Evolutionary conservation across 352 stramenopile species (phyloP).

Genomic region (Globisporangium yorkense): DNA sequence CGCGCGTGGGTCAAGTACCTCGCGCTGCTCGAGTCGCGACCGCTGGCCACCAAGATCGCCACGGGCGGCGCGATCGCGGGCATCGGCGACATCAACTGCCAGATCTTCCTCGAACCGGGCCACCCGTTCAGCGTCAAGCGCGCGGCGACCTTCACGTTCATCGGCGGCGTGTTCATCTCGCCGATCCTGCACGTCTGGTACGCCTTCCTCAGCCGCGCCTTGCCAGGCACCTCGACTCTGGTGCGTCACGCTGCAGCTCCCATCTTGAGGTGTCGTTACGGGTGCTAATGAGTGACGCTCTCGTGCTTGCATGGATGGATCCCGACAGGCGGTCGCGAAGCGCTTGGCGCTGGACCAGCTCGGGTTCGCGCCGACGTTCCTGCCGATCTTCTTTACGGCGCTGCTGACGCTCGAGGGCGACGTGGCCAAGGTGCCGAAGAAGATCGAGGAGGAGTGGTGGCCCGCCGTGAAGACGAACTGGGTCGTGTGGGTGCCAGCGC

Average conservation of each 20-base stretch:
- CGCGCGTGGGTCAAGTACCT: constrained; percentile 50
- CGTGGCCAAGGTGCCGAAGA: constrained; percentile 42
- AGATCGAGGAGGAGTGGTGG: constrained; percentile 77
- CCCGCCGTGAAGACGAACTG: constrained; percentile 71
- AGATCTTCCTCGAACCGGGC: constrained; percentile 44
- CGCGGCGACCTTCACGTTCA: constrained; percentile 53
- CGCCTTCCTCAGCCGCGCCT: constrained; percentile 32
- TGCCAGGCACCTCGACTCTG: constrained; percentile 28
- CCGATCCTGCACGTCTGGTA: constrained; percentile 83
- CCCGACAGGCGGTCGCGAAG: constrained; percentile 35
- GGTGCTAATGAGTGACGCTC: background rate
- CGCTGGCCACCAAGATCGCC: constrained; percentile 60
- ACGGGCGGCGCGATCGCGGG: constrained; percentile 56
- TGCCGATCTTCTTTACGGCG: constrained; percentile 67
- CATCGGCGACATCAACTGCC: constrained; percentile 62
- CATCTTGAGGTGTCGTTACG: background rate
- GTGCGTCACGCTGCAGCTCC: constrained; percentile 6
- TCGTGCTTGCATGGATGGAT: background rate
- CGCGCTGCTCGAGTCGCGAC: constrained; percentile 43
- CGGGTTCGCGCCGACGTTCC: constrained; percentile 64
- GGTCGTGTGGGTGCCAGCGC: constrained; percentile 72
- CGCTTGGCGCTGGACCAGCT: constrained; percentile 74
- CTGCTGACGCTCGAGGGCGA: constrained; percentile 63
- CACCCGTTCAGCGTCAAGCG: constrained; percentile 39
- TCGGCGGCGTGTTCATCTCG: constrained; percentile 60